Evolutionary conservation across 2,329 filamentous ascomycete genomes (phyloP), one percentile per base, ranked within the genome.

Genomic region (Apiospora arundinis): DNA sequence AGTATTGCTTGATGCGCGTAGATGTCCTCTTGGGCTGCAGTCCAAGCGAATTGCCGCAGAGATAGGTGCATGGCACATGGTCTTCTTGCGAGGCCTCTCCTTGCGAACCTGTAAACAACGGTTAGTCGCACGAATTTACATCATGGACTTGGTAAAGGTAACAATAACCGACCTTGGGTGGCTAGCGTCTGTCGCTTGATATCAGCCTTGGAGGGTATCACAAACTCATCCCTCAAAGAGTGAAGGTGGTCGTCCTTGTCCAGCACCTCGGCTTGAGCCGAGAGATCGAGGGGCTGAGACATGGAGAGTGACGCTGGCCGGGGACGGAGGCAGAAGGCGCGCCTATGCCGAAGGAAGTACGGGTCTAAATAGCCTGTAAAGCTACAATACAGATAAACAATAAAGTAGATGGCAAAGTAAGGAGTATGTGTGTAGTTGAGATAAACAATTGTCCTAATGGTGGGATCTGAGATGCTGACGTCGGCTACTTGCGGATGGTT

Each of bases 11-110:
- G 76, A 95, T 86, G 71, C 93, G 92, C 49, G 86, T 85, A 49
- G 86, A 85, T 1, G 91, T 92, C 70, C 87, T 85, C 73, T 86
- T 88, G 63, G 93, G 93, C 78, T 95, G 93, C 21, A 94, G 85
- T 32, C 93, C 93, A 5, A 95, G 85, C 0, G 92, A 95, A 80
- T 95, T 95, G 49, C 93, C 93, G 77, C 92, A 95, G 56, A 95
- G 86, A 77, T 95, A 95, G 72, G 92, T 90, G 76, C 87, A 80
- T 71, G 74, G 70, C 66, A 73, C 74, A 63, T 75, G 74, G 71
- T 76, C 77, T 73, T 78, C 76, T 73, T 74, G 71, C 72, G 71
- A 70, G 70, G 70, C 21, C 40, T 25, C n/a, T 14, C 16, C 63
- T 40, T 40, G 56, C 21, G 70, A 63, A 60, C 69, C 71, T 71